These are phyloP conservation scores for Botryococcus braunii DNA, from an alignment of 163 green algal genomes.

Conservation along the genomic window DNA sequence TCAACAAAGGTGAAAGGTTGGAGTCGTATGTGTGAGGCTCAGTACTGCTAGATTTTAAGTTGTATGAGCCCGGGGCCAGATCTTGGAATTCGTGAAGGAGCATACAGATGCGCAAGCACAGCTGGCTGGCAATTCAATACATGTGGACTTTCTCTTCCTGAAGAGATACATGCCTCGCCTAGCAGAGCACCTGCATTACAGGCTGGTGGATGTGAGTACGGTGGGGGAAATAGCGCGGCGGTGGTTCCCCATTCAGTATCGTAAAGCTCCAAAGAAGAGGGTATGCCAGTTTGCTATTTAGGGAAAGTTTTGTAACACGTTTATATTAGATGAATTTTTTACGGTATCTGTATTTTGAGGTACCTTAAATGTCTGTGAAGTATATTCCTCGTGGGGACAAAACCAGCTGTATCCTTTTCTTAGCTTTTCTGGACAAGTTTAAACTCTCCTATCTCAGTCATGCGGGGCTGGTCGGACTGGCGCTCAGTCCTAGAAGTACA, in stretches of 20 bases:
- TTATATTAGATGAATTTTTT: not conserved
- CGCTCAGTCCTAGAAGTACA: too few species aligned
- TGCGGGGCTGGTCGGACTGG: not conserved
- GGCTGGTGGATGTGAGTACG: conserved; percentile 68
- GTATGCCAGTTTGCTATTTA: not conserved
- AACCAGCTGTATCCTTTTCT: not conserved
- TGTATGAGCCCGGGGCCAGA: too few species aligned
- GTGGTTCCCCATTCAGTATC: conserved; percentile 42
- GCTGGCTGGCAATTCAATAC: conserved; percentile 83
- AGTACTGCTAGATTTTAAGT: too few species aligned
- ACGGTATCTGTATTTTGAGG: not conserved
- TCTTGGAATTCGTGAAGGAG: conserved; percentile 61
- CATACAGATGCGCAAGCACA: conserved; percentile 33
- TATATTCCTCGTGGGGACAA: not conserved
- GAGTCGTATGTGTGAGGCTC: too few species aligned
- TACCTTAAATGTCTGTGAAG: not conserved
- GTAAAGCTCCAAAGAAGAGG: conserved; percentile 56
- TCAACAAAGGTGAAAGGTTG: too few species aligned
- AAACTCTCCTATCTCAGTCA: not conserved
- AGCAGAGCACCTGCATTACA: conserved; percentile 63
- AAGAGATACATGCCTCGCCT: conserved; percentile 76
- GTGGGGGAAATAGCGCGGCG: conserved; percentile 55
- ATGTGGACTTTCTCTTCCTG: conserved; percentile 86
- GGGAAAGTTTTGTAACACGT: not conserved
- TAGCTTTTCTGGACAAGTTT: not conserved